Evolutionary conservation across 331 rosid genomes (phyloP).

Genomic region (Pyracantha coccinea): DNA sequence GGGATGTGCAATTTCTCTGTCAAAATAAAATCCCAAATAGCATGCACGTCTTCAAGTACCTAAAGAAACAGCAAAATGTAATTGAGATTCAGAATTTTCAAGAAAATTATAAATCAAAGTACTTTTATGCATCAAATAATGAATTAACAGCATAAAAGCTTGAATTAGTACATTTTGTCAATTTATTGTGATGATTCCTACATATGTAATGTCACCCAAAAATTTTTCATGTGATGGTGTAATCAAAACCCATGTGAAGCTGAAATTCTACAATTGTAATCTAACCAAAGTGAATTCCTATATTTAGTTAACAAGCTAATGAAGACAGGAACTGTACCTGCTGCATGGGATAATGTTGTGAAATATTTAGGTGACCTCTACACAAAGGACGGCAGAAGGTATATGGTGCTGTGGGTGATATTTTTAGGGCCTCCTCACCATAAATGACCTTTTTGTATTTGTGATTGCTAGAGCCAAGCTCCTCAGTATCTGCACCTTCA

Average conservation of each 20-base stretch:
- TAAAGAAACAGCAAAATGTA: slow-evolving; percentile 21
- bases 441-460: slow-evolving; percentile 53
- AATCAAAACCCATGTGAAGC: background rate
- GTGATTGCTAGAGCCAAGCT: slow-evolving; percentile 22
- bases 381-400: slow-evolving; percentile 84
- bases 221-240: background rate
- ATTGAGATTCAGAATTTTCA: background rate
- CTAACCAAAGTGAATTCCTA: background rate
- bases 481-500: slow-evolving; percentile 43
- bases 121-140: background rate
- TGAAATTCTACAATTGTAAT: background rate
- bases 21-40: slow-evolving; percentile 95
- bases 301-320: slow-evolving; percentile 11
- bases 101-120: background rate
- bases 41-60: slow-evolving; percentile 75
- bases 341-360: slow-evolving; percentile 86
- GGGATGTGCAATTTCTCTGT: slow-evolving; percentile 72
- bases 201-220: background rate
- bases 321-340: slow-evolving; percentile 42
- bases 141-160: background rate
- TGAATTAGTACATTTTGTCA: background rate
- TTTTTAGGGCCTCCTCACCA: slow-evolving; percentile 85
- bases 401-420: slow-evolving; percentile 63
- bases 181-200: background rate
- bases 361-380: slow-evolving; percentile 86